Percentiles rank a stretch among this genome's conserved stretches.
Conservation (phyloP, 495 filamentous ascomycete species). For the Pseudevernia furfuracea region DNA sequence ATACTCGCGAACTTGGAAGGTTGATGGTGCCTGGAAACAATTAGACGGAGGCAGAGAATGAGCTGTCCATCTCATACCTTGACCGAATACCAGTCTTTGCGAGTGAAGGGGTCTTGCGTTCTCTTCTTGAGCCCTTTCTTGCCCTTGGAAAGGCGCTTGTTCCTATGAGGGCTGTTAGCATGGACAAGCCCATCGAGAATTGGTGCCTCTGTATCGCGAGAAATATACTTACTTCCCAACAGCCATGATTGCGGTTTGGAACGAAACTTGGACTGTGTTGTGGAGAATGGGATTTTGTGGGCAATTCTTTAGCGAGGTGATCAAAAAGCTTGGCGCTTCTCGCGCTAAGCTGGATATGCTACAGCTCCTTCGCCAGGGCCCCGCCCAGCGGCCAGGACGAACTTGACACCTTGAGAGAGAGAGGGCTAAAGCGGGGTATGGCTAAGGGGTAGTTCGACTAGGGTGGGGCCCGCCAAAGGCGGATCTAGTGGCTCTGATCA, state of each 20-base stretch:
- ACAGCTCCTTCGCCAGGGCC: too few relatives aligned
- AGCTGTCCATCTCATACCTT: slow-evolving; percentile 53
- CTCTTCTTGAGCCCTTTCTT: slow-evolving; percentile 99
- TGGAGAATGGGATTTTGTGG: slow-evolving; percentile 4
- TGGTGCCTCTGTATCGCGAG: neutral
- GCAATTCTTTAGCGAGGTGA: slow-evolving; percentile 12
- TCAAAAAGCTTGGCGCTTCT: slow-evolving; percentile 11
- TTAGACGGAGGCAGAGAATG: slow-evolving; percentile 24
- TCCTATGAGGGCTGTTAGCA: slow-evolving; percentile 51
- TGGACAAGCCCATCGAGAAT: slow-evolving; percentile 13
- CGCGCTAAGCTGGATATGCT: neutral
- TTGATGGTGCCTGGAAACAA: slow-evolving; percentile 69
- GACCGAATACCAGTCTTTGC: slow-evolving; percentile 98
- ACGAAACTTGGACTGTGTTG: neutral
- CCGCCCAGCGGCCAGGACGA: too few relatives aligned
- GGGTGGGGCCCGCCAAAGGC: too few relatives aligned
- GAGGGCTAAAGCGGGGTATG: too few relatives aligned
- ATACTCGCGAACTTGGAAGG: slow-evolving; percentile 95
- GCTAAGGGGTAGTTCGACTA: too few relatives aligned
- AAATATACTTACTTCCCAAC: slow-evolving; percentile 71
- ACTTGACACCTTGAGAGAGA: too few relatives aligned
- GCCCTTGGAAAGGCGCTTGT: slow-evolving; percentile 99
- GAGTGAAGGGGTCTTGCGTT: slow-evolving; percentile 89
- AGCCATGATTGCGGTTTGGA: slow-evolving; percentile 68
- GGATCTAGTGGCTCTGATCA: too few relatives aligned